phyloP scores from a whole-genome alignment of 345 rosid genomes.

The Arabis hirsuta region DNA sequence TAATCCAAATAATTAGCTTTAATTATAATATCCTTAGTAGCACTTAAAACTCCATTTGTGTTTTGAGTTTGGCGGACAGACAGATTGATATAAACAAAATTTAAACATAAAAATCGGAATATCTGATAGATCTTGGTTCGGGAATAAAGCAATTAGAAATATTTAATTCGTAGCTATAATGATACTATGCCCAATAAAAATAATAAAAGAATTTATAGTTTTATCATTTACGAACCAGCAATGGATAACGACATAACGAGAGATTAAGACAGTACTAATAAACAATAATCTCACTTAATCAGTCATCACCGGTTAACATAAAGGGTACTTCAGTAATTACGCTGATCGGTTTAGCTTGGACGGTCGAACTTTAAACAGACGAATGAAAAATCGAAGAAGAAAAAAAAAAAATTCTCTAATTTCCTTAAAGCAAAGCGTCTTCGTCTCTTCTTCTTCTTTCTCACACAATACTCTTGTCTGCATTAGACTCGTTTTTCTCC shows the following conservation, averaged over 20 bases:
- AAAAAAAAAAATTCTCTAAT: conserved; percentile 20
- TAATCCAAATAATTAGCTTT: conserved; percentile 20
- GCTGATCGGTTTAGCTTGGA: conserved; percentile 11
- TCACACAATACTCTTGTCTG: conserved; percentile 20
- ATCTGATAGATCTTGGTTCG: conserved; percentile 24
- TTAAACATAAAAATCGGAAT: not conserved
- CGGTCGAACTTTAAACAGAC: conserved; percentile 36
- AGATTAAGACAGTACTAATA: conserved; percentile 22
- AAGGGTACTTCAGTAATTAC: conserved; percentile 34
- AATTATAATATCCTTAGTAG: conserved; percentile 1
- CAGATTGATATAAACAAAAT: conserved; percentile 8
- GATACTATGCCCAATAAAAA: conserved; percentile 10
- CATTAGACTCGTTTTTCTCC: conserved; percentile 14
- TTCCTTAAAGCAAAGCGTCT: conserved; percentile 42
- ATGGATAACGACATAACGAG: conserved; percentile 32
- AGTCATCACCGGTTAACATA: not conserved
- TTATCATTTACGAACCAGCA: not conserved
- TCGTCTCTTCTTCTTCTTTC: conserved; percentile 36
- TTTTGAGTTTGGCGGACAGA: conserved; percentile 34
- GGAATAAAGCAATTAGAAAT: not conserved
- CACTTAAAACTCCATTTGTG: conserved; percentile 15
- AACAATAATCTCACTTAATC: not conserved
- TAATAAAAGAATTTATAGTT: not conserved
- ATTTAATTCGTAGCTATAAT: not conserved
- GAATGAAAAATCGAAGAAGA: conserved; percentile 10